Evolutionary conservation across 768 basidiomycete genomes (phyloP).

Genomic region (Suillus tomentosus): DNA sequence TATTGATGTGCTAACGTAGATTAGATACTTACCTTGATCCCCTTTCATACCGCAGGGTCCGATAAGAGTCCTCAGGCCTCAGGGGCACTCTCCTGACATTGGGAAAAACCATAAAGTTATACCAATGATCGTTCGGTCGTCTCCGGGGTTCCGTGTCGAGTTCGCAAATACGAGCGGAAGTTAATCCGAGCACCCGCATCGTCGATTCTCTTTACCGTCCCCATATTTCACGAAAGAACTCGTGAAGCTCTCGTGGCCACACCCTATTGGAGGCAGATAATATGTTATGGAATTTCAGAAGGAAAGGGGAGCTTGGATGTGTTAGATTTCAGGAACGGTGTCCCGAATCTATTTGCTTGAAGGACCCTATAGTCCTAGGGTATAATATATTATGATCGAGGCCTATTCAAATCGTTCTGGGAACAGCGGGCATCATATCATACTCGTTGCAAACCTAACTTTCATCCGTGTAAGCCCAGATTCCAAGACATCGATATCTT

Average conservation of each 20-base stretch:
- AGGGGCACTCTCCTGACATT: not conserved
- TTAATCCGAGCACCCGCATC: not conserved
- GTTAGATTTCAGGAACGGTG: not conserved
- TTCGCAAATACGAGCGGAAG: not conserved
- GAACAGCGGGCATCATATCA: not conserved
- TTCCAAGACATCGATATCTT: not conserved
- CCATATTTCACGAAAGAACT: not conserved
- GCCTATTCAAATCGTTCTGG: not conserved
- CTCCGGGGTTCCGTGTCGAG: conserved; percentile 1
- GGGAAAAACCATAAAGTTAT: not conserved
- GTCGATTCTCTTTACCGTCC: not conserved
- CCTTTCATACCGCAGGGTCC: not conserved
- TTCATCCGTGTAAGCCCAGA: not conserved
- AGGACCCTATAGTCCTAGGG: not conserved
- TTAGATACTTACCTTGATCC: not conserved
- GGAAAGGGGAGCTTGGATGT: not conserved
- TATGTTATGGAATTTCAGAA: not conserved
- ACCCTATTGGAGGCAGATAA: not conserved
- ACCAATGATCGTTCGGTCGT: not conserved
- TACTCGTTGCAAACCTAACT: not conserved
- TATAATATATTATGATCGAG: not conserved
- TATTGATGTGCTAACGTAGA: not conserved
- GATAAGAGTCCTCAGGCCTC: not conserved
- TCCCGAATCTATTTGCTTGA: not conserved
- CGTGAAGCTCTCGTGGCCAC: not conserved